phyloP scores from a whole-genome alignment of 805 yeast genomes.

The Starmera dryadoides region DNA sequence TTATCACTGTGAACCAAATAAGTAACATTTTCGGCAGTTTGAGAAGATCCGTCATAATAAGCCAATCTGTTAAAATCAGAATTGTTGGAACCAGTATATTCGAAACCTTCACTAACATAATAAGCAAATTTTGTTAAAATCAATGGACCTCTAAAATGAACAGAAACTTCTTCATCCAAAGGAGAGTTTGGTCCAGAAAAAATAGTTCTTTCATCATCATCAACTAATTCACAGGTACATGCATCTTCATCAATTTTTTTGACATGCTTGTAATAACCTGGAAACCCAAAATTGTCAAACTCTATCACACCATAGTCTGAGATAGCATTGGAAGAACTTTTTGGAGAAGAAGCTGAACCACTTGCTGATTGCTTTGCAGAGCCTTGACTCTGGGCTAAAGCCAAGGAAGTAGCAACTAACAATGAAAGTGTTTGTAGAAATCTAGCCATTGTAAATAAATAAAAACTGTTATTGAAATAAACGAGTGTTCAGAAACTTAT shows the following conservation, averaged over 20 bases:
- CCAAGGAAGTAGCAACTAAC: background rate
- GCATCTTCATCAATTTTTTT: slow-evolving; percentile 32
- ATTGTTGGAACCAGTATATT: slow-evolving; percentile 20
- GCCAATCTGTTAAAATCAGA: slow-evolving; percentile 53
- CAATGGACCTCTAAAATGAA: slow-evolving; percentile 75
- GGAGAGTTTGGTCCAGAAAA: slow-evolving; percentile 63
- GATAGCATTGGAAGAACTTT: slow-evolving; percentile 2
- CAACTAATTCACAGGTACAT: slow-evolving; percentile 40
- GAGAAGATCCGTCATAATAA: slow-evolving; percentile 44
- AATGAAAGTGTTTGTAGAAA: background rate
- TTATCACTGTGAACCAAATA: slow-evolving; percentile 60
- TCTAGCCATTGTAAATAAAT: background rate
- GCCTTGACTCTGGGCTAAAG: background rate
- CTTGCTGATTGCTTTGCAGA: background rate
- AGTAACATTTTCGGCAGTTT: slow-evolving; percentile 55
- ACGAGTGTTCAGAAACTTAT: too few relatives aligned
- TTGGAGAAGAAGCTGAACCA: slow-evolving; percentile 3
- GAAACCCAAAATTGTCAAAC: slow-evolving; percentile 48
- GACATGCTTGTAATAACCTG: slow-evolving; percentile 46
- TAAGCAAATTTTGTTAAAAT: slow-evolving; percentile 53
- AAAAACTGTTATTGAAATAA: too few relatives aligned
- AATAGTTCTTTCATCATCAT: slow-evolving; percentile 26
- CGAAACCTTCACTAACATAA: slow-evolving; percentile 41
- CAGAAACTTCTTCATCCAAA: slow-evolving; percentile 59
- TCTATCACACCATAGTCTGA: slow-evolving; percentile 31